A percentile compares a stretch with the other conserved stretches of the same genome.
Conservation (phyloP, 495 filamentous ascomycete genomes). For the Aspergillus sclerotioniger region DNA sequence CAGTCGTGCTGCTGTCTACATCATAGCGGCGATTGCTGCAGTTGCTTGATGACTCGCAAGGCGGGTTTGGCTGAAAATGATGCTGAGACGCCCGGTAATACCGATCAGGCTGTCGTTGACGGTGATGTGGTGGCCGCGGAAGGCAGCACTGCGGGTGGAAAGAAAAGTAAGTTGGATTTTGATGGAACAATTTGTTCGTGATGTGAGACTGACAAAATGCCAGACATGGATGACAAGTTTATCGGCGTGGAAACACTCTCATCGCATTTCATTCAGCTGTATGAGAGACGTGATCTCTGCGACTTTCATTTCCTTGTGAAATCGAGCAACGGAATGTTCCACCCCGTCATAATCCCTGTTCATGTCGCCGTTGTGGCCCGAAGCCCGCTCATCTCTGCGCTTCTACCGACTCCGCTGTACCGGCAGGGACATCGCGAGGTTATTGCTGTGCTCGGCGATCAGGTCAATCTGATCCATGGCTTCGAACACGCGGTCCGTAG, state of each 20-base stretch:
- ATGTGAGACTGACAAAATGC: neutral
- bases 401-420: constrained; percentile 8
- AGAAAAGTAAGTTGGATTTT: neutral
- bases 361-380: constrained; percentile 25
- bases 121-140: neutral
- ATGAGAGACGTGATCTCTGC: constrained; percentile 14
- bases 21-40: constrained; percentile 23
- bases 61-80: neutral
- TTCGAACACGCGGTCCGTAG: constrained; percentile 28
- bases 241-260: constrained; percentile 3
- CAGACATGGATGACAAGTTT: neutral
- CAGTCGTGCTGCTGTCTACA: constrained; percentile 24
- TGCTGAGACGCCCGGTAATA: neutral
- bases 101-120: neutral
- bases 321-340: constrained; percentile 14
- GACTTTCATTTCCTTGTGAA: constrained; percentile 23
- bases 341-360: constrained; percentile 12
- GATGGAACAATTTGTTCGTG: neutral
- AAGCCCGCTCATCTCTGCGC: constrained; percentile 16
- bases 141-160: neutral
- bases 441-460: constrained; percentile 14
- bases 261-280: constrained; percentile 6
- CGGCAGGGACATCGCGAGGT: constrained; percentile 10
- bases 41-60: constrained; percentile 6
- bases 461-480: constrained; percentile 21